Conservation (phyloP, 192 early-diverging fungal species). For the Linnemannia schmuckeri region DNA sequence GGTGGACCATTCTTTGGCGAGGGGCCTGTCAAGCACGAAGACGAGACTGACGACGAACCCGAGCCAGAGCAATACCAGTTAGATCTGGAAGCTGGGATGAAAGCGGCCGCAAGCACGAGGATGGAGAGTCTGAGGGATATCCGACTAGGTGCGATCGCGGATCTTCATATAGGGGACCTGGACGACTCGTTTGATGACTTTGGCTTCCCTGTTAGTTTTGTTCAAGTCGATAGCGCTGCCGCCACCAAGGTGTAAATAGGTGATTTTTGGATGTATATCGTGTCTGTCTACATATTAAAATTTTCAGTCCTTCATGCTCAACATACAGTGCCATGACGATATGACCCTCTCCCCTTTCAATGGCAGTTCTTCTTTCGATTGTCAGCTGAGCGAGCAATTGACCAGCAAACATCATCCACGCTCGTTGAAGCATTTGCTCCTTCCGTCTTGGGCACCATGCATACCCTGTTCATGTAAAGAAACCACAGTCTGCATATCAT, state of each 20-base stretch:
- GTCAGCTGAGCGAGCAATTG: no score
- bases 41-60: conserved; percentile 17
- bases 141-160: neutral
- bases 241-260: neutral
- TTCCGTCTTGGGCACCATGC: no score
- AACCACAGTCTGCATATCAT: neutral
- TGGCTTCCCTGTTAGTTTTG: conserved; percentile 31
- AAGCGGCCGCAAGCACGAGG: neutral
- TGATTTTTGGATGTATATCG: no score
- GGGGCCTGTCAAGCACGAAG: neutral
- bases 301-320: no score
- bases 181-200: conserved; percentile 47
- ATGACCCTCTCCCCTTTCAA: no score
- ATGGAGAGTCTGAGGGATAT: neutral
- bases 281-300: no score
- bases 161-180: neutral
- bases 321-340: no score
- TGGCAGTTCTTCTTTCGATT: no score
- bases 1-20: conserved; percentile 25
- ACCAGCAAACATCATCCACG: no score
- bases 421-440: no score
- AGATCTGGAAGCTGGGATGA: neutral
- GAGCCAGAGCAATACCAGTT: neutral
- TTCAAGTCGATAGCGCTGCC: neutral
- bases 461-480: no score